Evolutionary conservation across 2,329 filamentous ascomycete genomes (phyloP).

Genomic region (Hymenoscyphus occultus): DNA sequence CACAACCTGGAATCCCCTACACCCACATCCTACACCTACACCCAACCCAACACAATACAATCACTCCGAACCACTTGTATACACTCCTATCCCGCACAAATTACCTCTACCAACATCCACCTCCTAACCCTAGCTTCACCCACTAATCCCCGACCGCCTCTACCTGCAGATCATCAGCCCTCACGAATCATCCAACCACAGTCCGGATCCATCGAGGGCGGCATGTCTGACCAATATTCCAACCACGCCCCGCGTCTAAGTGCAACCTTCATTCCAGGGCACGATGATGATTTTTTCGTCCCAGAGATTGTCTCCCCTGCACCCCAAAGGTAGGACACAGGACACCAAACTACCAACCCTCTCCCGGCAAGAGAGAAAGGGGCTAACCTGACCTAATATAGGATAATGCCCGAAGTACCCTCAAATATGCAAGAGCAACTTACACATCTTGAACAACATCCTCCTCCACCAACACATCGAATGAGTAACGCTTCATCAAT

Average conservation of each 20-base stretch:
- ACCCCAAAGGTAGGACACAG: constrained; percentile 59
- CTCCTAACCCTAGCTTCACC: background rate
- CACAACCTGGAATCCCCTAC: no score
- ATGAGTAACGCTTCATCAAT: constrained; percentile 20
- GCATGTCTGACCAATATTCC: constrained; percentile 20
- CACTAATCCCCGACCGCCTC: background rate
- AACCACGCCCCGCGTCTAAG: constrained; percentile 40
- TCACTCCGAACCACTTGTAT: background rate
- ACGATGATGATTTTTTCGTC: constrained; percentile 66
- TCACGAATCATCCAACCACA: constrained; percentile 8
- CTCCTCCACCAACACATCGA: constrained; percentile 40
- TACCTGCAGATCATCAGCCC: constrained; percentile 14
- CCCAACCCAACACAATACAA: background rate
- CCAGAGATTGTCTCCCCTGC: constrained; percentile 66
- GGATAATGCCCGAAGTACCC: constrained; percentile 91
- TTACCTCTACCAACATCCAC: background rate
- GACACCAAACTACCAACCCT: background rate
- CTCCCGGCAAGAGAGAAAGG: background rate
- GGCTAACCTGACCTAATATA: constrained; percentile 39
- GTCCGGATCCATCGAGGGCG: constrained; percentile 1
- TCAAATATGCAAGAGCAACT: constrained; percentile 96
- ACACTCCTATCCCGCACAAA: background rate
- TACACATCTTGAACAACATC: constrained; percentile 82
- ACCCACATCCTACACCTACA: background rate
- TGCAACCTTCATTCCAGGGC: constrained; percentile 67